phyloP scores from a whole-genome alignment of 805 yeast genomes.

The Lipomyces spencermartinsiae region DNA sequence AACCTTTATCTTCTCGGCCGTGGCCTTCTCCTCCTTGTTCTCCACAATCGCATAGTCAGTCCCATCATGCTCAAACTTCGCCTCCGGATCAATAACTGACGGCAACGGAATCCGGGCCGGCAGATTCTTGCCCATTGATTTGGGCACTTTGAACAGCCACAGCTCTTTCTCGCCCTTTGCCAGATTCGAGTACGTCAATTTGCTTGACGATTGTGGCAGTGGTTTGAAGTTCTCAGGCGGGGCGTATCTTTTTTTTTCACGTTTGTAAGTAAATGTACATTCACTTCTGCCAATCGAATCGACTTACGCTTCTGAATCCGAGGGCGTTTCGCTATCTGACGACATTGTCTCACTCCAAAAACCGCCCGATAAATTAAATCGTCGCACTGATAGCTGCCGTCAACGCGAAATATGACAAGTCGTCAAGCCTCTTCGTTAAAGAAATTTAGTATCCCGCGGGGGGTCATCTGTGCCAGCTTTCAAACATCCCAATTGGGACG shows the following conservation, averaged over 20 bases:
- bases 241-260: slow-evolving; percentile 7
- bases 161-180: slow-evolving; percentile 17
- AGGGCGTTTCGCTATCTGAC: neutral
- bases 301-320: neutral
- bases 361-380: too few relatives aligned
- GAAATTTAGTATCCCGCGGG: too few relatives aligned
- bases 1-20: slow-evolving; percentile 19
- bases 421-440: too few relatives aligned
- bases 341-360: neutral
- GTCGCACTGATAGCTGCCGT: too few relatives aligned
- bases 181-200: slow-evolving; percentile 16
- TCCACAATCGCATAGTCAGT: slow-evolving; percentile 20
- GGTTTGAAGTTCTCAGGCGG: slow-evolving; percentile 29
- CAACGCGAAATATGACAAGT: too few relatives aligned
- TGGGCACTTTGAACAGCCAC: slow-evolving; percentile 32
- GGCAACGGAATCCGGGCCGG: slow-evolving; percentile 23
- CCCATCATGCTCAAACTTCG: slow-evolving; percentile 16
- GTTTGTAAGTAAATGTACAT: neutral
- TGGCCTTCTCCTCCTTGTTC: slow-evolving; percentile 23
- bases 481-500: too few relatives aligned
- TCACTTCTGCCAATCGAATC: too few relatives aligned
- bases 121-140: slow-evolving; percentile 1
- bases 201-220: slow-evolving; percentile 7
- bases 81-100: slow-evolving; percentile 2
- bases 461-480: too few relatives aligned